Evolutionary conservation across 768 basidiomycete genomes (phyloP).

Genomic region (Russula sp.): DNA sequence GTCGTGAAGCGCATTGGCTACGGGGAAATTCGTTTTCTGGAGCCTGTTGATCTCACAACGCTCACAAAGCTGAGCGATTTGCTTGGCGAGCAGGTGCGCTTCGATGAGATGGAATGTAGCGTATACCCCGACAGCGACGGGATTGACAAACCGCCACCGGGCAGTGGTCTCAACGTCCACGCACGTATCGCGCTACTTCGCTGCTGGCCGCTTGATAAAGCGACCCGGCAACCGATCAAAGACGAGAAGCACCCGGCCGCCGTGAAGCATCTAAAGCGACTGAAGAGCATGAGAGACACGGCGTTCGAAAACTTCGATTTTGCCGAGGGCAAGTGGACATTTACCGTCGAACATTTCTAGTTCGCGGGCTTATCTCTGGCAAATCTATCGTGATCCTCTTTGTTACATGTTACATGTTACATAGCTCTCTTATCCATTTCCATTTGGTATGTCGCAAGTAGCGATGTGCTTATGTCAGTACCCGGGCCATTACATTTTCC

Average conservation of each 20-base stretch:
- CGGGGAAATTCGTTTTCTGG: constrained; percentile 77
- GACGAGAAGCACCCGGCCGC: constrained; percentile 66
- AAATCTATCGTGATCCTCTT: not conserved
- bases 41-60: constrained; percentile 81
- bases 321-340: constrained; percentile 84
- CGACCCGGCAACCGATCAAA: constrained; percentile 83
- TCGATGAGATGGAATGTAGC: constrained; percentile 87
- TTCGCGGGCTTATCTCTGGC: not conserved
- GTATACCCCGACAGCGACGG: constrained; percentile 90
- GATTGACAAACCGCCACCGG: constrained; percentile 76
- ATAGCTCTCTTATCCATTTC: not conserved
- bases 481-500: not conserved
- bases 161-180: constrained; percentile 84
- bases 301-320: constrained; percentile 77
- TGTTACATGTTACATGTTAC: constrained; percentile 2
- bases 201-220: constrained; percentile 90
- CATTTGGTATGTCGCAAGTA: constrained; percentile 2
- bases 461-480: constrained; percentile 3
- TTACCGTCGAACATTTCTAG: constrained; percentile 90
- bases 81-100: constrained; percentile 79
- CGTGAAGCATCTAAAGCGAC: constrained; percentile 68
- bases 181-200: constrained; percentile 70
- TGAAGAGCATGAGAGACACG: constrained; percentile 83
- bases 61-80: constrained; percentile 73
- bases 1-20: constrained; percentile 88